Evolutionary conservation across 371 early-diverging fungal species (phyloP), one percentile per base, ranked within the genome.

Genomic region (Rhizomucor miehei): DNA sequence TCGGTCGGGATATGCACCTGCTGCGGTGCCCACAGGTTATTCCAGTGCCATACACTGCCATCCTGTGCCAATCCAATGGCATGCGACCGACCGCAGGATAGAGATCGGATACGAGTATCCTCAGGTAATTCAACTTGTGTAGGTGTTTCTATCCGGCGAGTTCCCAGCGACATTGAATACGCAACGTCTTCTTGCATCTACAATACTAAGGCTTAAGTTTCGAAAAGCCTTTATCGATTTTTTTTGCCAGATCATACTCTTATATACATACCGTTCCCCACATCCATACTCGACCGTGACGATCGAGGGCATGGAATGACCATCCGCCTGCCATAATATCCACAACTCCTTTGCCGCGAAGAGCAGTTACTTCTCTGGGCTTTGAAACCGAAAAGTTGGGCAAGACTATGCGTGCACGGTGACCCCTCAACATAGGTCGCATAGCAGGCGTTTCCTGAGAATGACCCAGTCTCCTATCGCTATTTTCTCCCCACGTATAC

Each of bases 281-380:
- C 52, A 63, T 63, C 70, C 73, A 77, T 1, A 77, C 69, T 10
- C 54, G 56, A 1, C 78, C 78, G 43, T 62, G 43, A 12, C 59
- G 54, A 56, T 72, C 70, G 12, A 77, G 54, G 21, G 69, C 75
- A 65, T 77, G 73, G 49, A 77, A 74, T 14, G 69, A 70, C 74
- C 75, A 77, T n/a, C 75, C 75, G 16, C 75, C 75, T 34, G 75
- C 62, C 14, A 62, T 40, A 21, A 77, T 63, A 59, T 74, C 70
- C 1, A 71, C 63, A 38, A 77, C 69, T n/a, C 59, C 58, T 45
- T 72, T 71, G 13, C 67, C 56, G 17, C 57, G 54, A 25, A 77
- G 43, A 16, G 46, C 12, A 12, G 17, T 25, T 6, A 74, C 46
- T 44, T 69, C 70, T 41, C 52, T 43, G 23, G 77, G 77, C 40